Base-by-base conservation (phyloP, 495 filamentous ascomycete species). In the Penicillium ucsense region DNA sequence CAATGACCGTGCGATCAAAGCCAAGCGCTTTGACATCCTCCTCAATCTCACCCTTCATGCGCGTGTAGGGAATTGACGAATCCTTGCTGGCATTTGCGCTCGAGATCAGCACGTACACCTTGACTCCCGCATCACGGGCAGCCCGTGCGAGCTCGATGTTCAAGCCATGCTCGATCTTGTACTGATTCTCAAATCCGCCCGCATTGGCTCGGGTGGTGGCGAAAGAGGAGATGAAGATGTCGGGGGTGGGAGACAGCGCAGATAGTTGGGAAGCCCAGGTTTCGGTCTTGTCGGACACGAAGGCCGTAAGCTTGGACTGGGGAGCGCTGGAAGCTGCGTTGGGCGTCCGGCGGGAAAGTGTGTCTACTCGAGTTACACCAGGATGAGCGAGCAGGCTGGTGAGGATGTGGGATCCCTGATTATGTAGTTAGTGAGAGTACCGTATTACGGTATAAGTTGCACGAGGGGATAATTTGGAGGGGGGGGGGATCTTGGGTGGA, bases 31-130 rank as follows among this genome's bases (percentile, higher is more conserved):
- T 77, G 31, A 90, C 72, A n/a, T 80, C 73, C 31, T 89, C 82
- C 56, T 95, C 89, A 33, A 90, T 76, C 56, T 88, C 83, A 8
- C 72, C 75, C 70, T 94, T 94, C 84, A 94, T 90, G 54, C 77
- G 73, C 3, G 65, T 41, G 58, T 91, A 89, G 0, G 79, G 71
- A 3, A 79, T 52, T 1, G 47, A 47, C 0, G 75, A 76, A 8
- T 65, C 53, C 9, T 74, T 72, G 35, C 60, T 70, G 0, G 76
- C 73, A 20, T 77, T 77, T 3, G 51, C 61, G 12, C 71, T 67
- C 1, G 84, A 88, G 35, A 88, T 72, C 47, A 90, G 75, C 3
- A 88, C 82, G 54, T 79, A 89, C 33, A 76, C 79, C 50, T 78
- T 76, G 12, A 75, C 71, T 3, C 84, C 84, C 12, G 76, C 76